phyloP scores from a whole-genome alignment of 768 basidiomycete species.

The Pulveroboletus frians region DNA sequence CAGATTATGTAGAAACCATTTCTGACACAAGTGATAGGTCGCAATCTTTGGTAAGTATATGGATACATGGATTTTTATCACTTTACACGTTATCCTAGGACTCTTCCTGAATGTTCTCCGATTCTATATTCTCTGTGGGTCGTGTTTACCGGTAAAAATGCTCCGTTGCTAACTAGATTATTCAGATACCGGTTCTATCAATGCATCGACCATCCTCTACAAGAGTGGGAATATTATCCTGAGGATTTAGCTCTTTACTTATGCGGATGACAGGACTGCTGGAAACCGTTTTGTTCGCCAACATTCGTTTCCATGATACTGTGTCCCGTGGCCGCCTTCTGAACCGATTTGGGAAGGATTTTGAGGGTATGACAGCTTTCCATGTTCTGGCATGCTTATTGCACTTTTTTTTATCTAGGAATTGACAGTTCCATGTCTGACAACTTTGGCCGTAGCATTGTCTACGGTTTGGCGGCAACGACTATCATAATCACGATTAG shows the following conservation, averaged over 20 bases:
- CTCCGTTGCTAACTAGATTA: slow-evolving; percentile 2
- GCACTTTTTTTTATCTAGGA: slow-evolving; percentile 37
- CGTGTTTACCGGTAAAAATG: neutral
- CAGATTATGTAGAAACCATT: neutral
- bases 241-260: slow-evolving; percentile 6
- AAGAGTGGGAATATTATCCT: slow-evolving; percentile 39
- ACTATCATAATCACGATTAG: slow-evolving; percentile 75
- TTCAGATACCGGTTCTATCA: slow-evolving; percentile 71
- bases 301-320: slow-evolving; percentile 91
- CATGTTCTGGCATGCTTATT: neutral
- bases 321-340: slow-evolving; percentile 78
- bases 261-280: slow-evolving; percentile 42
- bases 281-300: slow-evolving; percentile 78
- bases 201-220: slow-evolving; percentile 74
- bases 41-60: slow-evolving; percentile 31
- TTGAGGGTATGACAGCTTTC: slow-evolving; percentile 48
- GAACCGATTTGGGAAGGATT: slow-evolving; percentile 87
- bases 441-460: slow-evolving; percentile 75
- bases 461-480: slow-evolving; percentile 61
- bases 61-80: neutral
- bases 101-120: slow-evolving; percentile 54
- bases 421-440: slow-evolving; percentile 82
- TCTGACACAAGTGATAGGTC: slow-evolving; percentile 31
- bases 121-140: slow-evolving; percentile 69
- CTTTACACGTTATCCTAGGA: slow-evolving; percentile 33